These are phyloP conservation scores for Ceratocystis eucalypticola DNA, from an alignment of 2,329 filamentous ascomycete species.

Conservation along the genomic window DNA sequence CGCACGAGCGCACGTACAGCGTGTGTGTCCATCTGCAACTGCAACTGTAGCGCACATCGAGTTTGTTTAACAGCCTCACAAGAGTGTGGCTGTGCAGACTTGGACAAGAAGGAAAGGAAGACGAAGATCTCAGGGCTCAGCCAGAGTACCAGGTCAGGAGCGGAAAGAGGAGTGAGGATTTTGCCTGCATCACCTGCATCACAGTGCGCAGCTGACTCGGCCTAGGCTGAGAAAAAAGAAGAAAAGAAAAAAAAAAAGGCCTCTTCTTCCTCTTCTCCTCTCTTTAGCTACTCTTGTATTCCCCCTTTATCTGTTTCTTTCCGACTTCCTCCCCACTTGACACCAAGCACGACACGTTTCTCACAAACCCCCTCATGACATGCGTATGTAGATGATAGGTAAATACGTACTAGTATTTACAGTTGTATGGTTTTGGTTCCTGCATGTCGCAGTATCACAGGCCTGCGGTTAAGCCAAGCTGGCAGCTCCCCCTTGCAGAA, in stretches of 20 bases:
- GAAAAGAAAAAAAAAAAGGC: neutral
- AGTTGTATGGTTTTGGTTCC: neutral
- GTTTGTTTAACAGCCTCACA: neutral
- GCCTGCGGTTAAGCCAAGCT: neutral
- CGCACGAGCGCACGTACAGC: too few species aligned
- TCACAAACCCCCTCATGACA: neutral
- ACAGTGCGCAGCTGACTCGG: neutral
- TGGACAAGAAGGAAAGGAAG: neutral
- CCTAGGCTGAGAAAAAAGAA: neutral
- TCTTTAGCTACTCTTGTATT: neutral
- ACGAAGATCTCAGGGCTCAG: neutral
- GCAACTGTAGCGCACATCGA: neutral
- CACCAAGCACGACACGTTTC: neutral
- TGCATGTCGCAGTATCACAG: conserved; percentile 4
- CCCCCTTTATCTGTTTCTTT: neutral
- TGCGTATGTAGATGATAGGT: neutral
- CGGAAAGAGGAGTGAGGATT: neutral
- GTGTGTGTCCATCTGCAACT: neutral
- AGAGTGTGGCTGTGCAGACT: neutral
- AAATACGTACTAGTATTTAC: neutral
- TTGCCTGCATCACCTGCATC: too few species aligned
- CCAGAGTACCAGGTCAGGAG: neutral
- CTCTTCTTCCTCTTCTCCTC: neutral
- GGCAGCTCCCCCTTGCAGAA: conserved; percentile 1
- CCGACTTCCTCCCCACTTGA: neutral